These are phyloP conservation scores for Choanephora cucurbitarum DNA, from an alignment of 371 early-diverging fungal species.

Conservation along the genomic window DNA sequence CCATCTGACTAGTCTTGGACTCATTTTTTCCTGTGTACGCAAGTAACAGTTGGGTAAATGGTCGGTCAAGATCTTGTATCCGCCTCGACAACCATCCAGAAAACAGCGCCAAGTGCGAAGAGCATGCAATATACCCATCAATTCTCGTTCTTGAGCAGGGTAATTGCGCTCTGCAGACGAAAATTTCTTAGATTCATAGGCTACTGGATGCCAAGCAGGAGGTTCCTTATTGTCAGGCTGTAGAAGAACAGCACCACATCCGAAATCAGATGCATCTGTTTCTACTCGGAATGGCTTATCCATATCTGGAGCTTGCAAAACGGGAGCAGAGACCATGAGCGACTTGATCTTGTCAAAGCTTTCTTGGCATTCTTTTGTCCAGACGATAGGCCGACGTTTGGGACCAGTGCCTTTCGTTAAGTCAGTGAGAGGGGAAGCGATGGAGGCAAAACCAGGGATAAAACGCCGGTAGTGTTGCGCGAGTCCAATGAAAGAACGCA, in stretches of 20 bases:
- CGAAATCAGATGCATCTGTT: conserved; percentile 37
- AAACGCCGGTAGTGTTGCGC: conserved; percentile 38
- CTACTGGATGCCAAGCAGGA: conserved; percentile 19
- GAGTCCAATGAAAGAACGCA: conserved; percentile 39
- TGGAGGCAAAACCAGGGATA: conserved; percentile 31
- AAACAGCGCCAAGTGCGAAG: conserved; percentile 36
- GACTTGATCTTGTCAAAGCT: conserved; percentile 30
- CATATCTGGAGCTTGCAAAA: conserved; percentile 30
- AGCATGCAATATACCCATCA: conserved; percentile 35
- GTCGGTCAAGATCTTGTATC: conserved; percentile 23
- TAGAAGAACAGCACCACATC: conserved; percentile 31
- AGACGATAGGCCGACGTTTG: conserved; percentile 20
- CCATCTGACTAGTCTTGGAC: conserved; percentile 28
- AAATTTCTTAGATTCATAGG: conserved; percentile 41
- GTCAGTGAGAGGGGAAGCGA: conserved; percentile 43
- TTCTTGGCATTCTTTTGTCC: conserved; percentile 19
- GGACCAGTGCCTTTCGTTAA: conserved; percentile 29
- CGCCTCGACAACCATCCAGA: conserved; percentile 20
- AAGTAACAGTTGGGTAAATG: conserved; percentile 30
- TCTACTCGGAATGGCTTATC: conserved; percentile 25
- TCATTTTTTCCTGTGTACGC: conserved; percentile 27
- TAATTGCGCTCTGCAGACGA: conserved; percentile 27
- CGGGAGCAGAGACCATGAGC: conserved; percentile 15
- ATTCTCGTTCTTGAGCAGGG: conserved; percentile 37
- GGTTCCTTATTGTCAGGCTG: conserved; percentile 29